Percentiles rank a stretch among this genome's conserved stretches.
phyloP scores from a whole-genome alignment of 1,284 basidiomycete genomes.

The Irpex sp. region DNA sequence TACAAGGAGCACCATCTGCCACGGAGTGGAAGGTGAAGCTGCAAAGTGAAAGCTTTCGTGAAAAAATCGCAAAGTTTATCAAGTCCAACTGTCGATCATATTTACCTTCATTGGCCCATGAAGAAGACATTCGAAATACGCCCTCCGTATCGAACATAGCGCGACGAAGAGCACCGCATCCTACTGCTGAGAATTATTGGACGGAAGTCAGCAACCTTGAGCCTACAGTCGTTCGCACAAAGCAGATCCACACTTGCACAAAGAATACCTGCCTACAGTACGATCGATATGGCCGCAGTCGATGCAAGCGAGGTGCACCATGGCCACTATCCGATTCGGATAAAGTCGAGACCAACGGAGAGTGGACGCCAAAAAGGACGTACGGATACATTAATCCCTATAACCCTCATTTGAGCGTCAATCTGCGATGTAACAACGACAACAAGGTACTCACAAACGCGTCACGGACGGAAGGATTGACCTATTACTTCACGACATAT shows the following conservation, averaged over 20 bases:
- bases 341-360: constrained; percentile 28
- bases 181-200: not conserved
- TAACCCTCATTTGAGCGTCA: constrained; percentile 31
- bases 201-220: constrained; percentile 13
- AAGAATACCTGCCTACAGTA: not conserved
- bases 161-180: not conserved
- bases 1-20: constrained; percentile 32
- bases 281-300: constrained; percentile 14
- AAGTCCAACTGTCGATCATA: constrained; percentile 35
- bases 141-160: not conserved
- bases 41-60: constrained; percentile 30
- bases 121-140: constrained; percentile 14
- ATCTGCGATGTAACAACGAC: constrained; percentile 41
- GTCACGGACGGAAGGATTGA: constrained; percentile 28
- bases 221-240: constrained; percentile 1
- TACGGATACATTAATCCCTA: constrained; percentile 35
- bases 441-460: constrained; percentile 42
- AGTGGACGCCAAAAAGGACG: constrained; percentile 20
- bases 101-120: constrained; percentile 23
- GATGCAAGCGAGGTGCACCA: constrained; percentile 46
- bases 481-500: constrained; percentile 40
- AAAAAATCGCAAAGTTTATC: constrained; percentile 33
- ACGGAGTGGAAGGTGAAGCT: constrained; percentile 19
- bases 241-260: not conserved
- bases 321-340: constrained; percentile 28